Base-by-base conservation (phyloP, 768 basidiomycete genomes). In the Suillus spraguei region DNA sequence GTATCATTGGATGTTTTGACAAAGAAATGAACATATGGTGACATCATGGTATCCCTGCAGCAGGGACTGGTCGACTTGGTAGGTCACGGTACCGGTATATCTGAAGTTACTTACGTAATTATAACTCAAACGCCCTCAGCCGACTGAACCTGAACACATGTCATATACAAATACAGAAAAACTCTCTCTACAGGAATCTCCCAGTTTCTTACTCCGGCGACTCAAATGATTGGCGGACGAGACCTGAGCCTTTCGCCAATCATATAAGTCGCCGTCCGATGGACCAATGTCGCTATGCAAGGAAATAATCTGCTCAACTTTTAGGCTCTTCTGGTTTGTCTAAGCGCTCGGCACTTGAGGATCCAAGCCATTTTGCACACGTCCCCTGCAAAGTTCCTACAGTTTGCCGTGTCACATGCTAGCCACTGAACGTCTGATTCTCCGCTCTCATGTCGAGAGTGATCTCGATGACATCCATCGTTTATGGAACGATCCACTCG, bases 401-500 rank as follows among this genome's bases (percentile, higher is more conserved):
- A 58, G 24, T 56, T 35, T 24, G 24, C 24, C 24, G 9, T 39
- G 16, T 39, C 3, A 44, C 50, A 74, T 75, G 69, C 68, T 75
- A 63, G 69, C 69, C 32, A 79, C 79, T 13, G 60, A 76, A 24
- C 76, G 72, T 24, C 69, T 80, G 16, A 64, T 70, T 20, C 69
- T 79, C 11, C 79, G 77, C 16, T 71, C 76, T 10, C 75, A 70
- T 63, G 35, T 67, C 59, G 70, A 75, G 20, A 68, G 69, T 44
- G 79, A 80, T 60, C 66, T 78, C 42, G 68, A 72, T 42, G 70
- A 71, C 42, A 63, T 79, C 28, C 50, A 68, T 13, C 52, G 4
- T 39, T 69, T 79, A 60, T 73, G 71, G 69, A 74, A 67, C 59
- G 70, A 78, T 32, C 70, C 70, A n/a, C 67, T 64, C 59, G 70